Base-by-base conservation (phyloP, 1,139 yeast genomes). In the Meyerozyma sp. region DNA sequence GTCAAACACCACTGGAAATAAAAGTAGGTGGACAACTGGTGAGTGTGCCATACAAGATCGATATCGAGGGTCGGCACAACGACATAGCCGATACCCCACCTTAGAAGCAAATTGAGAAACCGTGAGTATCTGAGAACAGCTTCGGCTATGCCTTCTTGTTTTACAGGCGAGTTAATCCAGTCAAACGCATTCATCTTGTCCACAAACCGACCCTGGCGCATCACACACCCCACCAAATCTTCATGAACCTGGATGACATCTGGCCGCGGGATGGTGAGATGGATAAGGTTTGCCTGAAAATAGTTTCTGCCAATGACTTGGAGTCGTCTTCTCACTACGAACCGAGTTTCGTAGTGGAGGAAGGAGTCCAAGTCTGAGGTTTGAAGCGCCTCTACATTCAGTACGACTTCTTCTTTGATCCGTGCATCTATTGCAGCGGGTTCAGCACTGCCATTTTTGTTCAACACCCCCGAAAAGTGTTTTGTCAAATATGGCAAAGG, bases 1-100 rank as follows among this genome's bases (percentile, higher is more conserved):
- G 10, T 13, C 26, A 45, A 41, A 40, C 64, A 61, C 41, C 55
- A 59, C 2, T 50, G 41, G 39, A 56, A 54, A 48, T 70, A 69
- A 23, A 49, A 49, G 16, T 39, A 42, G 36, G 62, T 57, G 4
- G 57, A 51, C 27, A 69, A 52, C 45, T 65, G 71, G 46, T 69
- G 73, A 8, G 74, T 68, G 44, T 66, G 73, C 74, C 75, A 69
- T 1, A 64, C 53, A 36, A 70, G 53, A 46, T 70, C 74, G 27
- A 70, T 61, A 43, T 70, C 75, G 43, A 68, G 52, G 1, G 74
- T 66, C 0, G 75, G 74, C 1, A 69, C 66, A 16, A 62, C 50
- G 44, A 58, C 49, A 13, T 40, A 30, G 9, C 32, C 42, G 11
- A 36, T 42, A 18, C 48, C 52, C 11, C 40, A 30, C 34, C 9